Base-by-base conservation (phyloP, 2,329 filamentous ascomycete genomes). In the Calycina herbarum region DNA sequence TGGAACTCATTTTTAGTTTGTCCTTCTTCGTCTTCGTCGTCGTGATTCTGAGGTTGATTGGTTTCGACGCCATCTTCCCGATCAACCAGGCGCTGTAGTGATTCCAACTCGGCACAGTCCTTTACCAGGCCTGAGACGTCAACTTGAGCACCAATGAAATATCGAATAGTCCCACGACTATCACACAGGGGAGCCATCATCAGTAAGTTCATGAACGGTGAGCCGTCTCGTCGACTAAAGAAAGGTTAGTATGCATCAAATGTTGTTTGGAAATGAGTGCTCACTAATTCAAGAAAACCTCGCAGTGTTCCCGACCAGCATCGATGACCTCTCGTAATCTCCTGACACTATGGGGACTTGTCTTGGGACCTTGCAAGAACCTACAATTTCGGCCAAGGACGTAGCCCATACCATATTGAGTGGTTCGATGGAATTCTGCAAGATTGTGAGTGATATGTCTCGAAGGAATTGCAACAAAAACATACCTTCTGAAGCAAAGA, bases 381-480 rank as follows among this genome's bases (percentile, higher is more conserved):
- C 91, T 86, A 71, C 91, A 93, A 69, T 94, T 94, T 38, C 89
- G 86, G 0, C 91, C 91, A 20, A 94, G 84, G 2, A 88, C 85
- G 73, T 93, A 92, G 64, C 82, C 83, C 78, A 90, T 86, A 3
- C 89, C 89, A 73, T 93, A 93, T 69, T 93, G 89, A 0, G 89
- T 93, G 4, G 89, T 91, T 59, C 85, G 83, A 70, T 91, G 85
- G 71, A 92, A 93, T 76, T 91, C 89, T 90, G 66, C 29, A n/a
- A 17, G 38, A 61, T 62, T 57, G 40, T 68, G 10, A 67, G 48
- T 13, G 65, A n/a, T 33, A 57, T 11, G 5, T 29, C 1, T 38
- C 42, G 1, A 27, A 11, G 29, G 13, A 24, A 51, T 13, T 1
- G 13, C 8, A 59, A 31, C 1, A 11, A 17, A 7, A 45, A 72